Base-by-base conservation (phyloP, 2,329 filamentous ascomycete species). In the Arthrobotrys musiformis region DNA sequence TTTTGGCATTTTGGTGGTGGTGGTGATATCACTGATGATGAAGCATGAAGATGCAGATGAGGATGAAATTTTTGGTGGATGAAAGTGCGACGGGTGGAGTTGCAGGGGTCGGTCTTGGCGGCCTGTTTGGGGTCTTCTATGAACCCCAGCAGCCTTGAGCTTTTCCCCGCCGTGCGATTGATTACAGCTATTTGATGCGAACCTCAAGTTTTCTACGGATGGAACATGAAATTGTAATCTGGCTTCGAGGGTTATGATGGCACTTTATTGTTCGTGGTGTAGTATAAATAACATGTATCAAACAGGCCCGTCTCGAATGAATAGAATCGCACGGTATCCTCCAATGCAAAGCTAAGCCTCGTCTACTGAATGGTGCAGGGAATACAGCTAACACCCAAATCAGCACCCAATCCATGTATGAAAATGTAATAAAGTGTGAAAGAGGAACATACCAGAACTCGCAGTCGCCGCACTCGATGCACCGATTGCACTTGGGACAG, bases 391-490 rank as follows among this genome's bases (percentile, higher is more conserved):
- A 4, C 30, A 7, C 11, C n/a, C 8, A 58, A 17, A 22, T 52
- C 26, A 26, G 26, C 19, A 40, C 58, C 44, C 15, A 2, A 19
- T 19, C 33, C 17, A 30, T n/a, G 11, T 35, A 33, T 33, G 30
- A 33, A 33, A 33, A 33, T 33, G 30, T 5, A 33, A 33, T 5
- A 5, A 33, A 33, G 9, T 33, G 37, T 3, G 11, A 24, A 2
- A 46, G 11, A 46, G 9, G 19, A 19, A 42, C 69, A 8, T 67
- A 77, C 73, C 73, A 77, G 50, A 70, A 70, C n/a, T 77, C 68
- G 68, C 74, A 78, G 62, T 78, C 74, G 17, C 68, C 74, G 37
- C 74, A 78, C 6, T 73, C 74, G 22, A 78, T 72, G 62, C 74
- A 78, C n/a, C 74, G 67, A 24, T 73, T 73, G 42, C 74, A 73